These are phyloP conservation scores for Avena insularis DNA, from an alignment of 176 grass and related monocot genomes.

Conservation along the genomic window DNA sequence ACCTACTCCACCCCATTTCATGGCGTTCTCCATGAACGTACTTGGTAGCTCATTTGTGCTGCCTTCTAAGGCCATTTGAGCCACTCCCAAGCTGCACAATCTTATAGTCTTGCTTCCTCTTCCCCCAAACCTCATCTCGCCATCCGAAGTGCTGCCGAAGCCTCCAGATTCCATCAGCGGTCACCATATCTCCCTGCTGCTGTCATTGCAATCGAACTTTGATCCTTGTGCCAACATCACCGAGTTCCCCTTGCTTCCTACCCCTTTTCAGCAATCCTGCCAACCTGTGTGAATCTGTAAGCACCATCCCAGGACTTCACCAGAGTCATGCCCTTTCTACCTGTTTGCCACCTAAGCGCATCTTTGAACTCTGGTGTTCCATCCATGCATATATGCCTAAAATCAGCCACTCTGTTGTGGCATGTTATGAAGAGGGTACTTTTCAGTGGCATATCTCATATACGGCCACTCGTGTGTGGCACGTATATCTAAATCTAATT, in stretches of 20 bases:
- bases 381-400: constrained; percentile 3
- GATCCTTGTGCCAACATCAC: background rate
- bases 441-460: background rate
- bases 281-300: background rate
- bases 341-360: background rate
- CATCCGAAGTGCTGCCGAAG: background rate
- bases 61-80: background rate
- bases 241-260: background rate
- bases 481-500: background rate
- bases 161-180: background rate
- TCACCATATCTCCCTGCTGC: background rate
- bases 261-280: too few species aligned
- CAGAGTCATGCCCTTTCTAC: background rate
- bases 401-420: background rate
- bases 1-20: background rate
- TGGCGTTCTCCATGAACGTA: background rate
- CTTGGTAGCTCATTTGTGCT: background rate
- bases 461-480: background rate
- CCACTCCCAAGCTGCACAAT: constrained; percentile 8
- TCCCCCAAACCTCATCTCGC: background rate
- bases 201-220: background rate
- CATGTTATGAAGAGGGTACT: background rate
- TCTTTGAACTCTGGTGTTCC: background rate
- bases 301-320: background rate
- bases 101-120: background rate